A percentile compares a stretch with the other conserved stretches of the same genome.
These are phyloP conservation scores for Venturia effusa DNA, from an alignment of 2,329 filamentous ascomycete species.

Conservation along the genomic window DNA sequence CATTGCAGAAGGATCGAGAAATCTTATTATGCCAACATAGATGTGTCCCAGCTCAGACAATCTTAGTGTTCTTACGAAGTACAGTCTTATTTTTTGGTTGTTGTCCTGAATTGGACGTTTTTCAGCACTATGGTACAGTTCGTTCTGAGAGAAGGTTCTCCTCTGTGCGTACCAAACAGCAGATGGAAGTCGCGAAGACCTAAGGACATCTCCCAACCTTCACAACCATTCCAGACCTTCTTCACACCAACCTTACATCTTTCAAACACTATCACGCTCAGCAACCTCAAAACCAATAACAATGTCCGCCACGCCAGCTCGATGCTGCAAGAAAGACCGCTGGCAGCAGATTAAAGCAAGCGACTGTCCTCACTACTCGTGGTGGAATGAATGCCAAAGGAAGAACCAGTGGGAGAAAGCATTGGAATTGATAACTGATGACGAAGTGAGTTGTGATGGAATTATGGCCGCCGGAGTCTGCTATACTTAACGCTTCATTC, in stretches of 20 bases:
- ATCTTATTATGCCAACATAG: background rate
- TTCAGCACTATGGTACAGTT: background rate
- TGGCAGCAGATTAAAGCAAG: background rate
- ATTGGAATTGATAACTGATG: background rate
- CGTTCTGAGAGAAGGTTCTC: background rate
- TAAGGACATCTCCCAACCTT: background rate
- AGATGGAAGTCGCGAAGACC: background rate
- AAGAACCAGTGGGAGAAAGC: background rate
- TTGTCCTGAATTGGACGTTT: background rate
- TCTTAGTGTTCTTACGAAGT: background rate
- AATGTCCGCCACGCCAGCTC: background rate
- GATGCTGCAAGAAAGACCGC: background rate
- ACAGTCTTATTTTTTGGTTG: too few species aligned
- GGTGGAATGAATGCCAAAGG: background rate
- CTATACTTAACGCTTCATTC: background rate
- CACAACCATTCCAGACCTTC: too few species aligned
- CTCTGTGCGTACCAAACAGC: background rate
- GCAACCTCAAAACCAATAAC: background rate
- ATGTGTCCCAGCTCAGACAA: background rate
- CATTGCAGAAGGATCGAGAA: background rate
- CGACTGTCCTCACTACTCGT: background rate
- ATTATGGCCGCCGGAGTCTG: background rate
- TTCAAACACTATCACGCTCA: background rate
- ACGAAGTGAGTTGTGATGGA: background rate
- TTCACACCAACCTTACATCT: background rate